A percentile compares a stretch with the other conserved stretches of the same genome.
Conservation (phyloP, 148 eudicot species). For the Nepenthes gracilis region DNA sequence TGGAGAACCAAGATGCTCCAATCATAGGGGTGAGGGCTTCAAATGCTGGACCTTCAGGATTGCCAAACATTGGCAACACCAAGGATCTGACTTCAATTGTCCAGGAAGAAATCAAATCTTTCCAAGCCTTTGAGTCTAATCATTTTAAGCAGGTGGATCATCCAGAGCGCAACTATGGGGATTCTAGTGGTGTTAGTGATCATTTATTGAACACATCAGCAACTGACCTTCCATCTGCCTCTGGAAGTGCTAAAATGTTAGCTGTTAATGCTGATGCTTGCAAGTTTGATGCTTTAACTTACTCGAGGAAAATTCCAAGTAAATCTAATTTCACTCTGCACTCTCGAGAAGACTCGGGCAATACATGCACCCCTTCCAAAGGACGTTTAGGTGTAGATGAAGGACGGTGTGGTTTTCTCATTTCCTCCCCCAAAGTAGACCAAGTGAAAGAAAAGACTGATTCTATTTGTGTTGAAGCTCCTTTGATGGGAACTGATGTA, state of each 20-base stretch:
- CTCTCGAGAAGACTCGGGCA: constrained; percentile 12
- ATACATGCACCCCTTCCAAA: neutral
- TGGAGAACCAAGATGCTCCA: constrained; percentile 12
- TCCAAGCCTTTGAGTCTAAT: constrained; percentile 9
- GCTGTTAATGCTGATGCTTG: constrained; percentile 11
- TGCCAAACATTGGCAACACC: neutral
- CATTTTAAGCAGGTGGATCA: constrained; percentile 9
- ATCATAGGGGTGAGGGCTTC: constrained; percentile 8
- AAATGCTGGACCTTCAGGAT: constrained; percentile 5
- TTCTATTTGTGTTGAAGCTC: neutral
- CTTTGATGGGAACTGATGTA: neutral
- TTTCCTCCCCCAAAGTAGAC: neutral
- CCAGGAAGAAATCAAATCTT: constrained; percentile 16
- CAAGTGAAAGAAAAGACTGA: constrained; percentile 1
- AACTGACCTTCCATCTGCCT: constrained; percentile 15
- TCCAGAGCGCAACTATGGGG: constrained; percentile 12
- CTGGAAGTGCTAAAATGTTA: constrained; percentile 22
- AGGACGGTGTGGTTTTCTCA: constrained; percentile 12
- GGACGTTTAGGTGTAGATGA: neutral
- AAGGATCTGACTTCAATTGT: constrained; percentile 9
- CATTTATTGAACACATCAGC: constrained; percentile 14
- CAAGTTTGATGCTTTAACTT: constrained; percentile 17
- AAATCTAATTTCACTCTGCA: constrained; percentile 14
- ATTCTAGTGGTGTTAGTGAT: constrained; percentile 9
- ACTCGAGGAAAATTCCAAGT: constrained; percentile 27